Conservation (phyloP, 176 grass and related monocot genomes). For the Phragmites australis region DNA sequence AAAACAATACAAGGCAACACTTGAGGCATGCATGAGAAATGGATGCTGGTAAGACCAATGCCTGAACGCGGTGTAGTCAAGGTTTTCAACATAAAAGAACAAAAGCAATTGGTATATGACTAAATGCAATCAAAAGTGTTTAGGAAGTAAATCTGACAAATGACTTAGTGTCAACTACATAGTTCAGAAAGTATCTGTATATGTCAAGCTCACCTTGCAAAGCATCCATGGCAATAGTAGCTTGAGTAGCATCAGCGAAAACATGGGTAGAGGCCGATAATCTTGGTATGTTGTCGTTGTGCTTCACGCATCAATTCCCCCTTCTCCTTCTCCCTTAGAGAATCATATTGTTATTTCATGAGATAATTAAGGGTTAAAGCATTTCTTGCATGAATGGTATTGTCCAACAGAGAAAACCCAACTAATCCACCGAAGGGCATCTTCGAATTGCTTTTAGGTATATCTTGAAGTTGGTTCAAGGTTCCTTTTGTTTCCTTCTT, state of each 20-base stretch:
- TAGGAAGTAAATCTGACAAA: slow-evolving; percentile 9
- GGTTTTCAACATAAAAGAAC: slow-evolving; percentile 16
- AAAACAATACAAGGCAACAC: not conserved
- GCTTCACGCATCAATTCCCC: too few species aligned
- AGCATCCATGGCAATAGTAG: slow-evolving; percentile 75
- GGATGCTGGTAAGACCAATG: not conserved
- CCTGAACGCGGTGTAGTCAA: not conserved
- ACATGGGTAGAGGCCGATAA: slow-evolving; percentile 17
- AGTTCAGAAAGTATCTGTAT: not conserved
- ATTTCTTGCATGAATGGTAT: too few species aligned
- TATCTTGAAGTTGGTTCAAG: too few species aligned
- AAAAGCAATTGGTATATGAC: not conserved
- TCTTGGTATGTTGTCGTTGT: too few species aligned
- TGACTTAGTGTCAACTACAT: slow-evolving; percentile 10
- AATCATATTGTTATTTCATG: too few species aligned
- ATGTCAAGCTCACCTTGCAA: slow-evolving; percentile 65
- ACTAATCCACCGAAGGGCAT: too few species aligned
- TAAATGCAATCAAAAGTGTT: slow-evolving; percentile 6
- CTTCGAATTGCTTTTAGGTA: too few species aligned
- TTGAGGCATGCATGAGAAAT: slow-evolving; percentile 4
- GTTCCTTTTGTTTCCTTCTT: too few species aligned
- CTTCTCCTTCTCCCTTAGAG: too few species aligned
- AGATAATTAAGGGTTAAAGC: too few species aligned
- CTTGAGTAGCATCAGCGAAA: slow-evolving; percentile 66
- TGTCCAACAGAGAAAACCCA: too few species aligned